Base-by-base conservation (phyloP, 2,329 filamentous ascomycete species). In the Thyridium curvatum region DNA sequence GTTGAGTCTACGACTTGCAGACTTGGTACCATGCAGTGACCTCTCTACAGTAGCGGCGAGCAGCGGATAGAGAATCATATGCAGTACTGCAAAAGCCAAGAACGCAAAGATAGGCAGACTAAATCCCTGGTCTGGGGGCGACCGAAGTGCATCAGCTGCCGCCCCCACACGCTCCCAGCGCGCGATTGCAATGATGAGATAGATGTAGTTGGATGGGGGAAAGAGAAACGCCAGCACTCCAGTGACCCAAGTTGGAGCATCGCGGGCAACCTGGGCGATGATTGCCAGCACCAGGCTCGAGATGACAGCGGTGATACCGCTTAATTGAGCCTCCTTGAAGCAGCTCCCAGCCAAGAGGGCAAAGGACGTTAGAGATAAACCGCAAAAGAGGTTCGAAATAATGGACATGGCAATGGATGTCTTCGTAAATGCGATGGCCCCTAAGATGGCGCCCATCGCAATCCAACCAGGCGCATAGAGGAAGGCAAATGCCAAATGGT, bases 401-500 rank as follows among this genome's bases (percentile, higher is more conserved):
- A 89, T 69, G 18, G 91, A 70, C 15, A 93, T 79, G 4, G 62
- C 76, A 31, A 72, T 59, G 39, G 65, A 84, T 1, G 82, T 82
- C 40, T 79, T 68, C n/a, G 66, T 62, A 56, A 84, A 88, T 13
- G 86, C 75, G 9, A 78, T 78, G 12, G 63, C 60, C 8, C 67
- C 71, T 18, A 87, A 61, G 31, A 86, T 78, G 32, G 85, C 55
- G 3, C 77, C 82, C 52, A 84, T 84, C 40, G 91, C 69, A 29
- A 94, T 71, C 89, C 89, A 95, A 5, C 83, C 85, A 0, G 88
- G 87, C 2, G 84, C 58, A 52, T 95, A 95, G 17, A 94, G 71
- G 8, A 86, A 58, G 42, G 86, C 80, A 52, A 95, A 93, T 1
- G 88, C 79, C 17, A 93, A 57, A 55, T 94, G 87, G 44, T 89